These are phyloP conservation scores for Teunomyces funiuensis DNA, from an alignment of 805 yeast species.

Conservation along the genomic window DNA sequence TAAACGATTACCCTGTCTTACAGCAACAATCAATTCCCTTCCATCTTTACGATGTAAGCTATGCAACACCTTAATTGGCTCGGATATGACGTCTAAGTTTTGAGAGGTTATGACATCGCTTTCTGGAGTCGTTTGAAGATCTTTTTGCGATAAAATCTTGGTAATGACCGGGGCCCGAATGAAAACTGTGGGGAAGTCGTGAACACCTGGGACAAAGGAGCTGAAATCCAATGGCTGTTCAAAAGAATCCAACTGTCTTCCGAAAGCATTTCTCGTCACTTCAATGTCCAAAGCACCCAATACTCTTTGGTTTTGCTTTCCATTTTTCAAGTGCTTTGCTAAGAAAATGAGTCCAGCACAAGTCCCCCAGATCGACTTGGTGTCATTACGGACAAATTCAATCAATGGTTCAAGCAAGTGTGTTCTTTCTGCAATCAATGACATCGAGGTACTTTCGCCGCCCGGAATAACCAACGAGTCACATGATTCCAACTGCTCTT, in stretches of 20 bases:
- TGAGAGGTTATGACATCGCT: constrained; percentile 15
- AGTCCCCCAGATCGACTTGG: constrained; percentile 76
- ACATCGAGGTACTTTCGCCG: constrained; percentile 70
- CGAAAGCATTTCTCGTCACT: constrained; percentile 74
- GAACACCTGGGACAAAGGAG: constrained; percentile 41
- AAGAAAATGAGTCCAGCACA: constrained; percentile 80
- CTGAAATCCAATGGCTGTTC: constrained; percentile 44
- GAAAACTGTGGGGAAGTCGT: constrained; percentile 51
- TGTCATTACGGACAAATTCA: constrained; percentile 45
- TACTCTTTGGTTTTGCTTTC: constrained; percentile 52
- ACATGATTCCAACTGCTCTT: constrained; percentile 48
- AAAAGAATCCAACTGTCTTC: constrained; percentile 73
- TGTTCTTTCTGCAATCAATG: constrained; percentile 67
- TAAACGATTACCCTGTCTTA: constrained; percentile 61
- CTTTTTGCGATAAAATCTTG: constrained; percentile 11
- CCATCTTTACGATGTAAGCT: constrained; percentile 24
- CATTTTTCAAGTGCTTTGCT: constrained; percentile 53
- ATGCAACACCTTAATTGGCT: constrained; percentile 43
- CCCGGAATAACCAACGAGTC: constrained; percentile 70
- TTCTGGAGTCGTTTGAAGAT: constrained; percentile 1
- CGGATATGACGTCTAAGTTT: constrained; percentile 20
- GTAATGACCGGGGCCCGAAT: constrained; percentile 77
- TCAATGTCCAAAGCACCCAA: constrained; percentile 65
- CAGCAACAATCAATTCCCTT: constrained; percentile 60
- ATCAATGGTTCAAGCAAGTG: constrained; percentile 55